Evolutionary conservation across 1,284 basidiomycete species (phyloP), one percentile per base, ranked within the genome.

Genomic region (Polyporus tsugae): DNA sequence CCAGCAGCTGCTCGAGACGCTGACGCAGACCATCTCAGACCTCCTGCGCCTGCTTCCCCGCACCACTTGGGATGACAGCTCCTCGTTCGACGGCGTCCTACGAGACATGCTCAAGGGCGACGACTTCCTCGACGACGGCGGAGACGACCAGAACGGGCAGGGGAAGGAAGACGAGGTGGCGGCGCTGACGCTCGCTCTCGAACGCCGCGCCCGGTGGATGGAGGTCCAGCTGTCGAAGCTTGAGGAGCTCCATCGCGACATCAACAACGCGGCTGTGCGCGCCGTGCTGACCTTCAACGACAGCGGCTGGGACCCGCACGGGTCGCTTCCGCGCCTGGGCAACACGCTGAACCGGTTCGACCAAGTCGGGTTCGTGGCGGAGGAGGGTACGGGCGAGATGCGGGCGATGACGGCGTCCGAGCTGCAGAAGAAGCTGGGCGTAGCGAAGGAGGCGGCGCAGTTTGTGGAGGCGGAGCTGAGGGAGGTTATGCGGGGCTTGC

Each of bases 131-230:
- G 93, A 94, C 70, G 92, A 93, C 70, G 84, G 84, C 5, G 87
- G 86, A 19, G 91, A 92, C 57, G 90, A 91, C 55, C 75, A 70
- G 68, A 74, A 71, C 63, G 60, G 71, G 29, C 73, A 84, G 38
- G 86, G 84, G 42, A 89, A 89, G 75, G 91, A 93, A 71, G 91
- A 93, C 75, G 93, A 94, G 77, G 92, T 94, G 6, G 90, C 90
- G 2, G 89, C 91, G n/a, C 81, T 94, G 70, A 94, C 93, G 0
- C 82, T 91, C 60, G 92, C 93, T 10, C 85, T 95, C 60, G 93
- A 95, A 77, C 90, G 92, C 67, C 90, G 93, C 19, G 93, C 93
- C 22, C 86, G 93, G 57, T 95, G 93, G 93, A 95, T 95, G 93
- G 93, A 95, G 79, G 91, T 93, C 36, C 93, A 95, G 77, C 80